Percentiles rank a stretch among this genome's conserved stretches.
Evolutionary conservation across 495 filamentous ascomycete genomes (phyloP).

Genomic region (Aspergillus asperescens): DNA sequence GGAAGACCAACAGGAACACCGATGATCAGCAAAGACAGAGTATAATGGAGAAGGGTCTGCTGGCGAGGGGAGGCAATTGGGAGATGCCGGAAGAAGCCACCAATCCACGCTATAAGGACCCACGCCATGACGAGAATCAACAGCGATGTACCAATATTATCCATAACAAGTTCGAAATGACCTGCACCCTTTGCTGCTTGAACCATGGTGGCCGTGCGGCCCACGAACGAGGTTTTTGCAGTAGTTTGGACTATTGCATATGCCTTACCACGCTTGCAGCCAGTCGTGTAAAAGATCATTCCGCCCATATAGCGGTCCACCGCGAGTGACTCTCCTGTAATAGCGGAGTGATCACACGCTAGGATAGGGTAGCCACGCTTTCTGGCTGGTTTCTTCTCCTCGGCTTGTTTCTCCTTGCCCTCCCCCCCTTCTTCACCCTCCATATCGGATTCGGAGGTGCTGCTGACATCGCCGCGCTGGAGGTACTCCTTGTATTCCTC

Average conservation of each 20-base stretch:
- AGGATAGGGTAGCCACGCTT: conserved; percentile 53
- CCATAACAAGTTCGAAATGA: conserved; percentile 75
- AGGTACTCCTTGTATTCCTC: conserved; percentile 54
- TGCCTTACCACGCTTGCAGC: conserved; percentile 68
- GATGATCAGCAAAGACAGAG: conserved; percentile 76
- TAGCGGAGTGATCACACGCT: conserved; percentile 66
- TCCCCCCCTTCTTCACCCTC: conserved; percentile 21
- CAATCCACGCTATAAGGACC: conserved; percentile 65
- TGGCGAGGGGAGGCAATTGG: conserved; percentile 57
- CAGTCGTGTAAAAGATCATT: conserved; percentile 63
- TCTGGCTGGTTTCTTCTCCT: conserved; percentile 14
- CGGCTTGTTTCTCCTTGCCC: conserved; percentile 1
- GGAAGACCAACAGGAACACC: conserved; percentile 96
- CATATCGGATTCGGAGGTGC: conserved; percentile 51
- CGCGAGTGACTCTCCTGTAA: conserved; percentile 68
- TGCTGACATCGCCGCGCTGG: conserved; percentile 50
- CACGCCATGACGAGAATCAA: conserved; percentile 63
- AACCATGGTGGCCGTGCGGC: conserved; percentile 63
- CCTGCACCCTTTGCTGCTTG: conserved; percentile 61
- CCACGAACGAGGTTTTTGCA: conserved; percentile 65
- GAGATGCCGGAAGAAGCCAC: conserved; percentile 64
- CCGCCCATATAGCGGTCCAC: conserved; percentile 71
- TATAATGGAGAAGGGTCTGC: conserved; percentile 58
- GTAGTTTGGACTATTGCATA: conserved; percentile 57
- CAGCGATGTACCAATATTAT: conserved; percentile 65